Conservation (phyloP, 257 asterid genomes). For the Eustoma russellianum region DNA sequence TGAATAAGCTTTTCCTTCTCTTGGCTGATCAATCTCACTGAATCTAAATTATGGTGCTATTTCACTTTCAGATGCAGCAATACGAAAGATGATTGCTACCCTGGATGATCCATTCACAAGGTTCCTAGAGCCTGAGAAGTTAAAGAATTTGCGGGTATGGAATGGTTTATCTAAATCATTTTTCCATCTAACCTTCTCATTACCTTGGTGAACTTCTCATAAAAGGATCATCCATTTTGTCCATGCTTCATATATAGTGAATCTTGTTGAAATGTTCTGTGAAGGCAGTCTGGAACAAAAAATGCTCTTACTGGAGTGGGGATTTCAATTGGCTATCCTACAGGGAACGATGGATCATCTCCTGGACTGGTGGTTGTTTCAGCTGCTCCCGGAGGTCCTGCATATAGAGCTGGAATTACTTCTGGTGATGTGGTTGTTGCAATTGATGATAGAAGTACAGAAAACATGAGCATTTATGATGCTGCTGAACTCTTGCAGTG, state of each 20-base stretch:
- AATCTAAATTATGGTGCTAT: slow-evolving; percentile 7
- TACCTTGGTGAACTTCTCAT: not conserved
- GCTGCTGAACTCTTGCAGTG: slow-evolving; percentile 92
- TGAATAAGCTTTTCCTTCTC: too few relatives aligned
- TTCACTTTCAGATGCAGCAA: slow-evolving; percentile 64
- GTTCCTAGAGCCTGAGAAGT: slow-evolving; percentile 87
- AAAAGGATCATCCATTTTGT: slow-evolving; percentile 7
- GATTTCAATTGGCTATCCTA: slow-evolving; percentile 81
- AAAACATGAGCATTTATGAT: slow-evolving; percentile 80
- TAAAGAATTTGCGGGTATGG: slow-evolving; percentile 82
- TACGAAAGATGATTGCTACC: slow-evolving; percentile 89
- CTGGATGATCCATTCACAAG: slow-evolving; percentile 95
- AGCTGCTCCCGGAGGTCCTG: slow-evolving; percentile 97
- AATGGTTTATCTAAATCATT: slow-evolving; percentile 17
- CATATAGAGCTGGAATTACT: slow-evolving; percentile 67
- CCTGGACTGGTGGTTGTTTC: slow-evolving; percentile 82
- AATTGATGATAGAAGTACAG: slow-evolving; percentile 67
- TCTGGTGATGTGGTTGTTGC: slow-evolving; percentile 82
- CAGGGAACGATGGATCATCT: slow-evolving; percentile 44
- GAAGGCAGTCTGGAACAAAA: slow-evolving; percentile 99
- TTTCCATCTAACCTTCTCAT: not conserved
- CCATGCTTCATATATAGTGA: slow-evolving; percentile 13
- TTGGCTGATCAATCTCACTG: too few relatives aligned
- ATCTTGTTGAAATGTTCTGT: slow-evolving; percentile 33
- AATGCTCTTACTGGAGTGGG: slow-evolving; percentile 91